These are phyloP conservation scores for Collybia sordida DNA, from an alignment of 768 basidiomycete genomes.

Conservation along the genomic window DNA sequence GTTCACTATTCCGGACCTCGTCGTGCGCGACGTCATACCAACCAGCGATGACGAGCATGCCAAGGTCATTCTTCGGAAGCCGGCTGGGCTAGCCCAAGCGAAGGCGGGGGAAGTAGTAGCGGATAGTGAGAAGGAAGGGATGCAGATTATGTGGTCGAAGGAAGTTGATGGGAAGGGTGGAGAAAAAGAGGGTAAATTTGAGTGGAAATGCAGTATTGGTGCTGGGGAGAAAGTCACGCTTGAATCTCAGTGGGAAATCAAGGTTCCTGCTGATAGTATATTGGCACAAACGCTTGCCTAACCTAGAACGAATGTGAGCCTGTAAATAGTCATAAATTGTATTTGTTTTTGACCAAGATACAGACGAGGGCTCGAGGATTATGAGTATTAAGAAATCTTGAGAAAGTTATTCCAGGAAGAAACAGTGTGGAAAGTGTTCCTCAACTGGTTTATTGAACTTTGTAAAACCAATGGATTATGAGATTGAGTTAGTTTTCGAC, in stretches of 20 bases:
- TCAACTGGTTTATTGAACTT: too few species aligned
- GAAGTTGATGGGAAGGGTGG: conserved; percentile 43
- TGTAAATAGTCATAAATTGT: too few species aligned
- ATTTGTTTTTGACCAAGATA: too few species aligned
- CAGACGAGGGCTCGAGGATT: too few species aligned
- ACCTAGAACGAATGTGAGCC: too few species aligned
- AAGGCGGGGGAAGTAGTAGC: conserved; percentile 37
- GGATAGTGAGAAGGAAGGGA: conserved; percentile 21
- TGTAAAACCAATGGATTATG: too few species aligned
- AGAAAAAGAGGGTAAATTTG: conserved; percentile 55
- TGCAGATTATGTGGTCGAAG: conserved; percentile 34
- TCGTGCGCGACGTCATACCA: conserved; percentile 49
- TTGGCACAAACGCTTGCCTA: too few species aligned
- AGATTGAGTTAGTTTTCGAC: too few species aligned
- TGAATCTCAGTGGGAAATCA: conserved; percentile 55
- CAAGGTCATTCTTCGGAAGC: conserved; percentile 46
- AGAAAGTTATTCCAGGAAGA: too few species aligned
- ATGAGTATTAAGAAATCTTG: too few species aligned
- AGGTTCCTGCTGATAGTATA: conserved; percentile 13
- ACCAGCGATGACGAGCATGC: conserved; percentile 39
- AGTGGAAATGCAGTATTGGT: conserved; percentile 49
- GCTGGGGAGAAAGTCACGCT: conserved; percentile 42
- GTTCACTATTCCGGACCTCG: conserved; percentile 41
- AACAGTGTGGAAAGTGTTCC: too few species aligned
- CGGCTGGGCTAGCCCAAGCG: conserved; percentile 43